These are phyloP conservation scores for Xylaria sp. DNA, from an alignment of 2,329 filamentous ascomycete genomes.

Conservation along the genomic window DNA sequence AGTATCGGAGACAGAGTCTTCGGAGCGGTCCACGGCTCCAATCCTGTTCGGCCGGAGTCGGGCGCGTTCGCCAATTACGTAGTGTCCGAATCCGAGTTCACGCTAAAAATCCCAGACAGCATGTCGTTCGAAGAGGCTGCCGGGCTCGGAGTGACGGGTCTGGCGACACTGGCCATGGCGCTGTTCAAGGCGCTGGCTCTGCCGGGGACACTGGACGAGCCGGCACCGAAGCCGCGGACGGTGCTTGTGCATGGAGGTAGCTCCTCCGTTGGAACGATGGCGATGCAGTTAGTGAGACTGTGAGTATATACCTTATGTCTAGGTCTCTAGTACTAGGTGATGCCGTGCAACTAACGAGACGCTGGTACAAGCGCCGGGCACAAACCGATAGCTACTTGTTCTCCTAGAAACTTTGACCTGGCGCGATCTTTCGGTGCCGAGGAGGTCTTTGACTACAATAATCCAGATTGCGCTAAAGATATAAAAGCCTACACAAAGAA, in stretches of 20 bases:
- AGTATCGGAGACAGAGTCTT: constrained; percentile 52
- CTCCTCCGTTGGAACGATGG: constrained; percentile 56
- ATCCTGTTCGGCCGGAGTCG: constrained; percentile 43
- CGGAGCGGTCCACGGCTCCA: constrained; percentile 51
- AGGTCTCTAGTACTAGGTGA: not conserved
- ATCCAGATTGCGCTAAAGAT: constrained; percentile 5
- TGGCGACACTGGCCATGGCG: constrained; percentile 48
- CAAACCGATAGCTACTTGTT: constrained; percentile 20
- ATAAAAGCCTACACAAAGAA: constrained; percentile 52
- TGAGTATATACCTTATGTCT: constrained; percentile 6
- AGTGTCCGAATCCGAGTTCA: constrained; percentile 45
- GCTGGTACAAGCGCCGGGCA: not conserved
- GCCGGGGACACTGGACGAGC: constrained; percentile 40
- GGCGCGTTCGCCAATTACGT: constrained; percentile 54
- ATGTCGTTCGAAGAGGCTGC: constrained; percentile 50
- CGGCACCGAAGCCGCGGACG: constrained; percentile 33
- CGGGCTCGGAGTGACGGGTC: constrained; percentile 44
- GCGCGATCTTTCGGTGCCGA: constrained; percentile 18
- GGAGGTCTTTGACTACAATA: constrained; percentile 22
- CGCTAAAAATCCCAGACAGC: constrained; percentile 48
- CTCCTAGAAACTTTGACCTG: constrained; percentile 12
- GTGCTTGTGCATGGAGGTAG: constrained; percentile 60
- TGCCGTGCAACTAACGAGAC: not conserved
- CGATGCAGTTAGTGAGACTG: constrained; percentile 55
- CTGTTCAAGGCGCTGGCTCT: constrained; percentile 48